Evolutionary conservation across 2,329 filamentous ascomycete species (phyloP), one percentile per base, ranked within the genome.

Genomic region (Aspergillus eucalypticola): DNA sequence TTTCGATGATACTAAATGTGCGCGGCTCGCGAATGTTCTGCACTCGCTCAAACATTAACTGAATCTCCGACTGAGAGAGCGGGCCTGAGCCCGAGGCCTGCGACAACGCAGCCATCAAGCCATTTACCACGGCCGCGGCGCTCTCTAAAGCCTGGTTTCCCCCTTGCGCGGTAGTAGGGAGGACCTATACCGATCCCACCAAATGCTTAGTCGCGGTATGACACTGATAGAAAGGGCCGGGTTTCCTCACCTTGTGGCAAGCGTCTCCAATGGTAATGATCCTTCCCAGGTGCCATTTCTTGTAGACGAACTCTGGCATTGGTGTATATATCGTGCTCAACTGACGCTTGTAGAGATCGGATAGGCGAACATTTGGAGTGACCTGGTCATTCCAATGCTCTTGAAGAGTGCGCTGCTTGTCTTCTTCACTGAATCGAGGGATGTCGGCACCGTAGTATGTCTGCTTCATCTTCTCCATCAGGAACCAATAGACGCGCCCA

Each of bases 61-160:
- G 8, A 8, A 63, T 48, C n/a, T 61, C 61, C 4, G 23, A 10
- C 7, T 15, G 15, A 0, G 54, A 53, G 6, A 53, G 21, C 27
- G 29, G 39, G 0, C 61, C 61, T 25, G 38, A 48, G 17, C 19
- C 17, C 2, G 17, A 5, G 1, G n/a, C n/a, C 15, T 39, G 25
- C 5, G 49, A 32, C 23, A 58, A 38, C 10, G 17, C 41, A 4
- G 15, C 19, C 19, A 48, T 13, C 39, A 58, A 49, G 11, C 29
- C 52, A 27, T 60, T 58, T 1, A 46, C 66, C 27, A 75, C 49
- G 1, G 71, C 71, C 5, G 71, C 72, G 1, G 66, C 72, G 42
- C 73, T 71, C 57, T 75, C 73, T n/a, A 75, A 70, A 15, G 72
- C 72, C 54, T 71, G 69, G 32, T 73, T 74, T 5, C 71, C 65